Evolutionary conservation across 202 grass and related monocot genomes (phyloP).

Genomic region (Cymbopogon flexuosus): DNA sequence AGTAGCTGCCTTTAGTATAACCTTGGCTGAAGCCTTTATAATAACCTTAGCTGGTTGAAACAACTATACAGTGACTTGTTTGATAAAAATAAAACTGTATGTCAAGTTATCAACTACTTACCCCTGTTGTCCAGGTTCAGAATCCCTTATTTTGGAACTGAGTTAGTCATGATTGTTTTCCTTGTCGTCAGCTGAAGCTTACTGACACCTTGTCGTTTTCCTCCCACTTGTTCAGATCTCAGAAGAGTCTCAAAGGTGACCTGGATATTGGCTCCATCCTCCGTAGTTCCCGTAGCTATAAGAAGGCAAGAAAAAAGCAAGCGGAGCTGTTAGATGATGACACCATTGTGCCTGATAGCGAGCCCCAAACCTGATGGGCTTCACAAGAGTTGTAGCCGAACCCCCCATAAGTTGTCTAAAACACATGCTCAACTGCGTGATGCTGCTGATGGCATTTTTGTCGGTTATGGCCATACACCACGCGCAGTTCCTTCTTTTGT

Average conservation of each 20-base stretch:
- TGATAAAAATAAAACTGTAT: not conserved
- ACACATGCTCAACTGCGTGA: not conserved
- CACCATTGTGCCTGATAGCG: constrained; percentile 47
- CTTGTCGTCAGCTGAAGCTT: not conserved
- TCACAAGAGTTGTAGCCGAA: not conserved
- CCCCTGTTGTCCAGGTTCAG: not conserved
- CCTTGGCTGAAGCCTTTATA: no score
- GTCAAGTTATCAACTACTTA: not conserved
- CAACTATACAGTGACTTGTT: not conserved
- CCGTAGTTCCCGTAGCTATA: constrained; percentile 65
- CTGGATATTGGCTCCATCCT: constrained; percentile 52
- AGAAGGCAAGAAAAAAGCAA: constrained; percentile 62
- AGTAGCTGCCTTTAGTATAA: not conserved
- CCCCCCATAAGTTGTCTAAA: not conserved
- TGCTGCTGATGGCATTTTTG: not conserved
- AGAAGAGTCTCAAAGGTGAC: constrained; percentile 33
- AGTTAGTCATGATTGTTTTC: not conserved
- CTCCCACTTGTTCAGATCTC: constrained; percentile 55
- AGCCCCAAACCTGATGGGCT: not conserved
- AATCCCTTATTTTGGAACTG: not conserved
- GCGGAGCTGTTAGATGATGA: constrained; percentile 46
- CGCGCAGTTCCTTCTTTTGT: not conserved
- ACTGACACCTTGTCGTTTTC: not conserved
- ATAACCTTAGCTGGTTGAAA: not conserved
- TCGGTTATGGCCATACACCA: not conserved